A percentile compares a stretch with the other conserved stretches of the same genome.
Evolutionary conservation across 805 yeast species (phyloP).

Genomic region (Metschnikowia amazonensis): DNA sequence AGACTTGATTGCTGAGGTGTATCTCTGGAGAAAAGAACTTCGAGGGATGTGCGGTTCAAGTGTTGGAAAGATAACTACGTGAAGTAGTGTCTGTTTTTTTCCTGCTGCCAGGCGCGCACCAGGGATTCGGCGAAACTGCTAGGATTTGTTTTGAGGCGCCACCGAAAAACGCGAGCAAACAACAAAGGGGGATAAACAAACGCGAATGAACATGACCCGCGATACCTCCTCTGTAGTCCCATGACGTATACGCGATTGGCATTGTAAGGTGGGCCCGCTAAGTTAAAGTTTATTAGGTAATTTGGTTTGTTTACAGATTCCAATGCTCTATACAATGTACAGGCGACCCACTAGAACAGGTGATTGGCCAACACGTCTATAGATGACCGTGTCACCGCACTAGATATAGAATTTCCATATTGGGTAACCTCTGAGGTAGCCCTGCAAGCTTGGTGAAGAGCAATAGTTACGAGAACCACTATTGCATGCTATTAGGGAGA

Average conservation of each 20-base stretch:
- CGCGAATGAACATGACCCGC: constrained; percentile 11
- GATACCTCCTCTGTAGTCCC: not conserved
- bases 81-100: constrained; percentile 3
- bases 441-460: not conserved
- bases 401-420: not conserved
- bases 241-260: constrained; percentile 1
- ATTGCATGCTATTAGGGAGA: too few relatives aligned
- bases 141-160: constrained; percentile 6
- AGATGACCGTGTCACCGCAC: not conserved
- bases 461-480: not conserved
- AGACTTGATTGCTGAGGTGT: not conserved
- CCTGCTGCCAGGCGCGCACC: constrained; percentile 6
- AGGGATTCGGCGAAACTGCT: constrained; percentile 1
- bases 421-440: not conserved
- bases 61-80: not conserved
- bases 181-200: constrained; percentile 20
- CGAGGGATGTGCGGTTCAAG: constrained; percentile 1
- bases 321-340: not conserved
- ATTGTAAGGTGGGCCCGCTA: not conserved
- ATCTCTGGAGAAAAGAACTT: constrained; percentile 1
- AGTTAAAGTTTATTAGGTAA: not conserved
- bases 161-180: constrained; percentile 13
- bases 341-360: not conserved
- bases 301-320: not conserved
- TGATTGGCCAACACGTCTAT: not conserved